Conservation (phyloP, 2,329 filamentous ascomycete genomes). For the Sarocladiaceae sp. region DNA sequence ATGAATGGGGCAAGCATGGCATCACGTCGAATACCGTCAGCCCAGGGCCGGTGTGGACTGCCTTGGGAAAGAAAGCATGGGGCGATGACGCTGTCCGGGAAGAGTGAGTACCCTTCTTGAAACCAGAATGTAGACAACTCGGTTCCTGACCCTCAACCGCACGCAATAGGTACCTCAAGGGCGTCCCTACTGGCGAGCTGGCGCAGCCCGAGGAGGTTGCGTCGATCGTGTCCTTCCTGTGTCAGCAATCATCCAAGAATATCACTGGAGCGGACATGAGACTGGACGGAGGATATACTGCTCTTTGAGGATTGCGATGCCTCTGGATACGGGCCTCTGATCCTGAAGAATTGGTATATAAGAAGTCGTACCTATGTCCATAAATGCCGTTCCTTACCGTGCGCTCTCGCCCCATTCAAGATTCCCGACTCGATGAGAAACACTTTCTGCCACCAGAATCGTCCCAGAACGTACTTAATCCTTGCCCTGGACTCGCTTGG, state of each 20-base stretch:
- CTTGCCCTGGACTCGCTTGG: conserved; percentile 64
- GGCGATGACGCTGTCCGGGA: conserved; percentile 11
- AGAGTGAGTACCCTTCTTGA: conserved; percentile 7
- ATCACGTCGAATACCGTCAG: conserved; percentile 13
- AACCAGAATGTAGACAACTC: background rate
- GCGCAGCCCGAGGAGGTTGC: conserved; percentile 13
- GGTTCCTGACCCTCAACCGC: too few relatives aligned
- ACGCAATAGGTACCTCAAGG: conserved; percentile 9
- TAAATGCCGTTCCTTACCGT: too few relatives aligned
- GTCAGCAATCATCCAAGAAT: conserved; percentile 12
- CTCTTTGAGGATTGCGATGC: conserved; percentile 2
- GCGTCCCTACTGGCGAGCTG: conserved; percentile 12
- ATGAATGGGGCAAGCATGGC: conserved; percentile 11
- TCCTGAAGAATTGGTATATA: background rate
- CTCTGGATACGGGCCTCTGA: background rate
- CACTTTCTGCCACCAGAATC: conserved; percentile 14
- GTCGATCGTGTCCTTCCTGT: conserved; percentile 11
- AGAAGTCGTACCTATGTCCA: background rate
- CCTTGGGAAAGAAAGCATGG: conserved; percentile 13
- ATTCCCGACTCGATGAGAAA: too few relatives aligned
- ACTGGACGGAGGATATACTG: conserved; percentile 13
- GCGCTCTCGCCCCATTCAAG: background rate
- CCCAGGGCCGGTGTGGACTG: conserved; percentile 12
- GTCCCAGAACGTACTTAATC: conserved; percentile 15
- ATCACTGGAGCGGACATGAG: conserved; percentile 12